A percentile compares a stretch with the other conserved stretches of the same genome.
Conservation (phyloP, 148 eudicot species). For the Chenopodium quinoa region DNA sequence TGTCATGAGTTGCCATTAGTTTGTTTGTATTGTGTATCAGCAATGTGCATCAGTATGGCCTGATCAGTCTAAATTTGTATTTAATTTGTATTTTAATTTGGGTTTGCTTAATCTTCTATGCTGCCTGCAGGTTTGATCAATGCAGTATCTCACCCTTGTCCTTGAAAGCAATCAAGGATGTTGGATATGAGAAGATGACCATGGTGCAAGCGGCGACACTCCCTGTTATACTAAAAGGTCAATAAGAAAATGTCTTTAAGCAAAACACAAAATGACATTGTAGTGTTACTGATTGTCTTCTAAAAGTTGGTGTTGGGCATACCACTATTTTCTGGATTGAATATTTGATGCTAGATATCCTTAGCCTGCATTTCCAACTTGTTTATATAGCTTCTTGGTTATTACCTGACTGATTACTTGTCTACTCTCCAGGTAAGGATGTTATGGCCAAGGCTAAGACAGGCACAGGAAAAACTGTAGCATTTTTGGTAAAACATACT, state of each 20-base stretch:
- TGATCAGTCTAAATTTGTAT: neutral
- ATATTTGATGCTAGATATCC: neutral
- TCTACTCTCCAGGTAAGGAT: slow-evolving; percentile 74
- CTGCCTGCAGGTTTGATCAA: slow-evolving; percentile 75
- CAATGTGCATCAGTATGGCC: neutral
- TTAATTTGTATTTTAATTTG: neutral
- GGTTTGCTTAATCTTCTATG: neutral
- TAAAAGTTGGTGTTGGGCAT: neutral
- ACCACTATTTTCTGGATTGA: neutral
- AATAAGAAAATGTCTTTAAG: neutral
- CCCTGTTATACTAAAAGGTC: slow-evolving; percentile 87
- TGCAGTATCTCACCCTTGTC: slow-evolving; percentile 73
- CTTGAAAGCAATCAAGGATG: slow-evolving; percentile 81
- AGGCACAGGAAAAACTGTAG: slow-evolving; percentile 99
- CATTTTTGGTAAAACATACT: slow-evolving; percentile 72
- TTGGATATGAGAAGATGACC: slow-evolving; percentile 93
- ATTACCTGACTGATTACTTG: slow-evolving; percentile 10
- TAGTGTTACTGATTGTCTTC: neutral
- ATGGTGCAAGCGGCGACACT: slow-evolving; percentile 96
- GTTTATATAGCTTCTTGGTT: neutral
- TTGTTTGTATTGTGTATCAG: neutral
- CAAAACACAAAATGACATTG: neutral
- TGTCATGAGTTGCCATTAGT: neutral
- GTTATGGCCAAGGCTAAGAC: slow-evolving; percentile 97
- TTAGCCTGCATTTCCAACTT: neutral